Percentiles rank a stretch among this genome's conserved stretches.
These are phyloP conservation scores for Aspergillus sojae DNA, from an alignment of 2,329 filamentous ascomycete species.

Conservation along the genomic window DNA sequence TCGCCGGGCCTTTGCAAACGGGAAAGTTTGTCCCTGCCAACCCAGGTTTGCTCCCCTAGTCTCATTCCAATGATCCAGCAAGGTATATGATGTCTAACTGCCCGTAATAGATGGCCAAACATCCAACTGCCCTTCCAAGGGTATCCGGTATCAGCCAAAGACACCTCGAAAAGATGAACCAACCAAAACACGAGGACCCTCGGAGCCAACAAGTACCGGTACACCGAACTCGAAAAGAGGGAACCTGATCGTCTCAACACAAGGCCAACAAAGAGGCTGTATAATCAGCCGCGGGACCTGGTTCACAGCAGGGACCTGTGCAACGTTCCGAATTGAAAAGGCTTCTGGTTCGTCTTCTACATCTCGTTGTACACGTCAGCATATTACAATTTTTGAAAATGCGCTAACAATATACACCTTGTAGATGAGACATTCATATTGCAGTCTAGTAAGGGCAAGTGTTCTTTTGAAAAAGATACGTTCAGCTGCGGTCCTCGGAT, in stretches of 20 bases:
- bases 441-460: constrained; percentile 61
- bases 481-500: constrained; percentile 56
- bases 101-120: constrained; percentile 53
- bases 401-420: background rate
- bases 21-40: constrained; percentile 37
- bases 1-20: constrained; percentile 48
- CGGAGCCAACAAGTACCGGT: constrained; percentile 35
- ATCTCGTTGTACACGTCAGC: background rate
- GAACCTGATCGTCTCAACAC: constrained; percentile 56
- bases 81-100: background rate
- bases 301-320: constrained; percentile 69
- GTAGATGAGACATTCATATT: constrained; percentile 53
- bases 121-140: constrained; percentile 63
- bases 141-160: constrained; percentile 69
- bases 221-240: constrained; percentile 61
- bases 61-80: background rate
- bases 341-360: constrained; percentile 29
- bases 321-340: constrained; percentile 52
- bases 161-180: constrained; percentile 39
- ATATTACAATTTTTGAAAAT: background rate
- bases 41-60: constrained; percentile 33
- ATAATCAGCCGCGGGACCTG: constrained; percentile 68
- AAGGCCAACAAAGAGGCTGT: constrained; percentile 55
- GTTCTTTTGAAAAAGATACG: constrained; percentile 56
- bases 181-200: constrained; percentile 36